A percentile compares a stretch with the other conserved stretches of the same genome.
phyloP scores from a whole-genome alignment of 1,139 yeast species.

The Tardiomyces depauwii region DNA sequence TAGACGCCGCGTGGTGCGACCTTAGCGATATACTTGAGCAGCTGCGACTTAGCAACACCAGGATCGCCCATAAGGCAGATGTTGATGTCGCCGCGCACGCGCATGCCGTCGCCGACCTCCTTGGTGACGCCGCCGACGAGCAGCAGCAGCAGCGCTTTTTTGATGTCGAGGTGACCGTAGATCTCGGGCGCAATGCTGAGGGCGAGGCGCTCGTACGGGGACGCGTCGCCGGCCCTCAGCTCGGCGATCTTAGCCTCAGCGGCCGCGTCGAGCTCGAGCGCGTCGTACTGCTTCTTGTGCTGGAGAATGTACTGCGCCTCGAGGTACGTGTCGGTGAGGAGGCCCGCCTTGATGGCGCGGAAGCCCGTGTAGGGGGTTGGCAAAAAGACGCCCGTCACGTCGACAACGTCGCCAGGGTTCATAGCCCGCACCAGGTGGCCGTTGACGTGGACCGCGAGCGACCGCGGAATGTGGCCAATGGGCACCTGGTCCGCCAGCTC shows the following conservation, averaged over 20 bases:
- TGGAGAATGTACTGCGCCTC: slow-evolving; percentile 81
- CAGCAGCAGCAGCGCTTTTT: slow-evolving; percentile 73
- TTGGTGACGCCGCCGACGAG: slow-evolving; percentile 95
- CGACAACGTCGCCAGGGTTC: slow-evolving; percentile 93
- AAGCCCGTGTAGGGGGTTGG: slow-evolving; percentile 96
- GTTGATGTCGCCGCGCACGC: slow-evolving; percentile 95
- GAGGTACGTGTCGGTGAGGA: slow-evolving; percentile 85
- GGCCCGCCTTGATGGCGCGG: slow-evolving; percentile 83
- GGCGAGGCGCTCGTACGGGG: slow-evolving; percentile 66
- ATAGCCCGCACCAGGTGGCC: slow-evolving; percentile 82
- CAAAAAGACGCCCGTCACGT: slow-evolving; percentile 80
- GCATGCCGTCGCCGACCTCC: slow-evolving; percentile 91
- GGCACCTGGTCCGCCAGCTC: slow-evolving; percentile 96
- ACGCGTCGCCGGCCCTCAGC: slow-evolving; percentile 37
- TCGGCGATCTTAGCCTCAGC: slow-evolving; percentile 44
- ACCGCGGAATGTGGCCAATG: slow-evolving; percentile 92
- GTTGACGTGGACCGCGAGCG: slow-evolving; percentile 71
- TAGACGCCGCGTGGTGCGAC: slow-evolving; percentile 96
- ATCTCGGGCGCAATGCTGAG: slow-evolving; percentile 96
- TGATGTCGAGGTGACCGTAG: slow-evolving; percentile 87
- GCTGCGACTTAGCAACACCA: slow-evolving; percentile 98
- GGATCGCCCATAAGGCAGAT: slow-evolving; percentile 99
- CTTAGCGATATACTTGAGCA: slow-evolving; percentile 80
- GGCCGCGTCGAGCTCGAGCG: slow-evolving; percentile 41
- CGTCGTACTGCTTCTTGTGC: slow-evolving; percentile 81